These are phyloP conservation scores for Beauveria rudraprayagi DNA, from an alignment of 2,329 filamentous ascomycete species.

Conservation along the genomic window DNA sequence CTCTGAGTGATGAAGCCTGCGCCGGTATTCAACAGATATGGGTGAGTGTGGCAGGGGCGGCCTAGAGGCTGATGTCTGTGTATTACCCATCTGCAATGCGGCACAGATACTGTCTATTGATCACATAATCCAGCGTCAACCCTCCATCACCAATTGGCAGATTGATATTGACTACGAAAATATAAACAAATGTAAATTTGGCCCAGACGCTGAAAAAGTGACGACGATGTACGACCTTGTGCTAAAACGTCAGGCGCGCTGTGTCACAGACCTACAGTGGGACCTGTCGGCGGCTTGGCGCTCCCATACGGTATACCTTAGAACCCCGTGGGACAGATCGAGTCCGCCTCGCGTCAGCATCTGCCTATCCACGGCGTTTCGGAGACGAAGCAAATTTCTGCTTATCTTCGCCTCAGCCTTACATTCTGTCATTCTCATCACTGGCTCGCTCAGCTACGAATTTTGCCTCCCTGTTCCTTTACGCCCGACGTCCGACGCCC, in stretches of 20 bases:
- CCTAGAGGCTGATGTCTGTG: neutral
- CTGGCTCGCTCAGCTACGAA: neutral
- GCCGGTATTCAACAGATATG: constrained; percentile 11
- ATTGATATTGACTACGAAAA: too few relatives aligned
- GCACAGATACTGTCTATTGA: too few relatives aligned
- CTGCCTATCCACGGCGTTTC: neutral
- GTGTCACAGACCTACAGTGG: neutral
- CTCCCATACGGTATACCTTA: neutral
- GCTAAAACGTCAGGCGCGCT: too few relatives aligned
- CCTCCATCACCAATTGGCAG: too few relatives aligned
- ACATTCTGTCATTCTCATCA: neutral
- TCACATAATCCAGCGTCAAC: too few relatives aligned
- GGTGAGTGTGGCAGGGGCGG: neutral
- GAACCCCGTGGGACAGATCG: neutral
- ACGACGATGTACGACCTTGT: too few relatives aligned
- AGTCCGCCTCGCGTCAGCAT: constrained; percentile 3
- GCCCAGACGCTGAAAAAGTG: too few relatives aligned
- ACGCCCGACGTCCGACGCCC: neutral
- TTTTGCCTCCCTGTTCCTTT: neutral
- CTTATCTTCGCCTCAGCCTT: neutral
- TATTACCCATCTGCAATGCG: too few relatives aligned
- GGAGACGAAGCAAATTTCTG: neutral
- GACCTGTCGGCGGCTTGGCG: neutral
- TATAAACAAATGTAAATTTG: too few relatives aligned
- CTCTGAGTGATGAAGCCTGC: constrained; percentile 10